phyloP scores from a whole-genome alignment of 108 stramenopile genomes.

The Stephanodiscus triporus region DNA sequence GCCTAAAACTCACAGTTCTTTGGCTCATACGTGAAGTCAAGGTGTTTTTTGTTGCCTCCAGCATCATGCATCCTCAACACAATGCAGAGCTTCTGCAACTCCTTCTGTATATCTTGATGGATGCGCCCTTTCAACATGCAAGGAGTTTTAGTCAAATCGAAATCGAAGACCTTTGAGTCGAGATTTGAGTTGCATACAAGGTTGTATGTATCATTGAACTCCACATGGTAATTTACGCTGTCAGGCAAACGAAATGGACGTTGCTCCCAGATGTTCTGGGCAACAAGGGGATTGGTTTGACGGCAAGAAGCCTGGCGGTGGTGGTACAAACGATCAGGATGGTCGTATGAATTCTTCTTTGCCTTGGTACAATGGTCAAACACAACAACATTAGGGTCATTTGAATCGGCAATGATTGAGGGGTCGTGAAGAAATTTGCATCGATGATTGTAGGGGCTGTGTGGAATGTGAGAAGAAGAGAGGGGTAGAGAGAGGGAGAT shows the following conservation, averaged over 20 bases:
- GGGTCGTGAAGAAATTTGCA: conserved; percentile 49
- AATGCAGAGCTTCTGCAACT: conserved; percentile 28
- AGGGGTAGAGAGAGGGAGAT: neutral
- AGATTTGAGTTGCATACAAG: conserved; percentile 18
- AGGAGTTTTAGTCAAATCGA: too few species aligned
- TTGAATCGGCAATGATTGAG: conserved; percentile 1
- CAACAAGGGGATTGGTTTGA: conserved; percentile 37
- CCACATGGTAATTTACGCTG: neutral
- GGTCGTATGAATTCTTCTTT: conserved; percentile 25
- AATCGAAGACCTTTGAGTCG: conserved; percentile 5
- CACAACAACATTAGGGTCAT: conserved; percentile 10
- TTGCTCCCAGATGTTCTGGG: conserved; percentile 23
- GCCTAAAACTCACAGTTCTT: conserved; percentile 16
- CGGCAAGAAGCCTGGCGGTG: conserved; percentile 11
- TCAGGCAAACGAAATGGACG: conserved; percentile 19
- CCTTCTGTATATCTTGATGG: conserved; percentile 10
- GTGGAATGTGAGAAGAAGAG: neutral
- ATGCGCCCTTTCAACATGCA: too few species aligned
- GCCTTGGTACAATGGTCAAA: conserved; percentile 36
- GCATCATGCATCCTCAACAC: conserved; percentile 15
- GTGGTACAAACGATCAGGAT: conserved; percentile 32
- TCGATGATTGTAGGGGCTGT: conserved; percentile 32
- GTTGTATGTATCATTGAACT: conserved; percentile 23
- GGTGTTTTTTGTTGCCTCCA: neutral
- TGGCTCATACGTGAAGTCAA: conserved; percentile 32